These are phyloP conservation scores for Leccinum imitatum DNA, from an alignment of 768 basidiomycete species.

Conservation along the genomic window DNA sequence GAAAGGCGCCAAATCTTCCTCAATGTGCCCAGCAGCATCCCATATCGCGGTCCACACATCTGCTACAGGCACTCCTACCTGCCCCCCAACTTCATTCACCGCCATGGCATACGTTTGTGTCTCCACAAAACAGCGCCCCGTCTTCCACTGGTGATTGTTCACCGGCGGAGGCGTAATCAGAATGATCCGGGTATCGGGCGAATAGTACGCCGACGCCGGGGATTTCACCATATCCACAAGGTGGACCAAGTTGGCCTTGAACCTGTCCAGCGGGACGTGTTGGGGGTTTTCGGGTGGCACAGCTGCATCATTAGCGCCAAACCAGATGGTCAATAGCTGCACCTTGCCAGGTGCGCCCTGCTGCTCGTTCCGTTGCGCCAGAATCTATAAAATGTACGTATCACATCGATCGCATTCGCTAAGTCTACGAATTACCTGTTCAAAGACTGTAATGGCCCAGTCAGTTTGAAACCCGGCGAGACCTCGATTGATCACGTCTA, in stretches of 20 bases:
- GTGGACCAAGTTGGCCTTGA: slow-evolving; percentile 58
- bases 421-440: slow-evolving; percentile 49
- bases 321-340: slow-evolving; percentile 82
- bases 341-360: slow-evolving; percentile 51
- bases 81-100: slow-evolving; percentile 57
- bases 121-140: slow-evolving; percentile 53
- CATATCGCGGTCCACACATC: slow-evolving; percentile 79
- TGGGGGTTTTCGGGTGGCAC: slow-evolving; percentile 64
- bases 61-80: slow-evolving; percentile 57
- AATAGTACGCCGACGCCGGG: slow-evolving; percentile 61
- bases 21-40: slow-evolving; percentile 65
- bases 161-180: slow-evolving; percentile 87
- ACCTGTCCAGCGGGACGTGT: slow-evolving; percentile 71
- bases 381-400: slow-evolving; percentile 40
- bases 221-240: slow-evolving; percentile 65
- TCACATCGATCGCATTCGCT: background rate
- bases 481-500: slow-evolving; percentile 88
- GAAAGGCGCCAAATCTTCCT: slow-evolving; percentile 49
- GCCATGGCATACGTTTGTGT: slow-evolving; percentile 72
- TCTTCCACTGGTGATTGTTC: slow-evolving; percentile 55
- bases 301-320: slow-evolving; percentile 82
- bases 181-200: slow-evolving; percentile 71
- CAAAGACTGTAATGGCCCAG: slow-evolving; percentile 79
- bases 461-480: slow-evolving; percentile 82
- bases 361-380: slow-evolving; percentile 53